Evolutionary conservation across 371 early-diverging fungal species (phyloP).

Genomic region (Mortierella polycephala): DNA sequence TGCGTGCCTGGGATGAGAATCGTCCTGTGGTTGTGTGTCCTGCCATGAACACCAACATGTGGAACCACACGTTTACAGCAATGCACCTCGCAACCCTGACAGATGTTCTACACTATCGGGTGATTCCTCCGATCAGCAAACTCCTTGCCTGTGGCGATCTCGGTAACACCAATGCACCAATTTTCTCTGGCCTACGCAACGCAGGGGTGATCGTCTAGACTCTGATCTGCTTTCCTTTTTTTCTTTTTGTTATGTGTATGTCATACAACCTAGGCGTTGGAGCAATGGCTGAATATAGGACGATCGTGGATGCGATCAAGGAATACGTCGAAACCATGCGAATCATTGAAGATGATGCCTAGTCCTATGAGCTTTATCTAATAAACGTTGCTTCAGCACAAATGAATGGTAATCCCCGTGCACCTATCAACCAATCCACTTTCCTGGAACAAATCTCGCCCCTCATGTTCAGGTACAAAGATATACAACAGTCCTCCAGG

Average conservation of each 20-base stretch:
- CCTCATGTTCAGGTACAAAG: neutral
- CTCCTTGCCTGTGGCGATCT: conserved; percentile 92
- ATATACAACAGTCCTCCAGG: too few relatives aligned
- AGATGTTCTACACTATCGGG: conserved; percentile 63
- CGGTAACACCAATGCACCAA: conserved; percentile 60
- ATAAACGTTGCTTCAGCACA: neutral
- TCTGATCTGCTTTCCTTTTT: neutral
- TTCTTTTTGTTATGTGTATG: neutral
- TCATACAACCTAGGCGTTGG: conserved; percentile 56
- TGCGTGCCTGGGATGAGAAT: conserved; percentile 89
- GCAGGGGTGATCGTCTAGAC: too few relatives aligned
- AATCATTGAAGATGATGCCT: neutral
- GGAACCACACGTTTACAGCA: conserved; percentile 91
- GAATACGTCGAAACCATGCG: conserved; percentile 21
- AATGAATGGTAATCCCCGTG: too few relatives aligned
- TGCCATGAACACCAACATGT: conserved; percentile 99
- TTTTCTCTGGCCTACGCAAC: neutral
- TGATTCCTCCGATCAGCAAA: conserved; percentile 88
- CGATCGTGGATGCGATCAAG: conserved; percentile 58
- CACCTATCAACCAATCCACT: too few relatives aligned
- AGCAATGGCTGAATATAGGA: conserved; percentile 66
- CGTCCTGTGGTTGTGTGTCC: conserved; percentile 86
- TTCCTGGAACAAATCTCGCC: neutral
- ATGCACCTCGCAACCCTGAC: conserved; percentile 71
- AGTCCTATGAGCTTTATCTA: neutral